Conservation (phyloP, 2,329 filamentous ascomycete species). For the Sclerotiophoma versabilis region DNA sequence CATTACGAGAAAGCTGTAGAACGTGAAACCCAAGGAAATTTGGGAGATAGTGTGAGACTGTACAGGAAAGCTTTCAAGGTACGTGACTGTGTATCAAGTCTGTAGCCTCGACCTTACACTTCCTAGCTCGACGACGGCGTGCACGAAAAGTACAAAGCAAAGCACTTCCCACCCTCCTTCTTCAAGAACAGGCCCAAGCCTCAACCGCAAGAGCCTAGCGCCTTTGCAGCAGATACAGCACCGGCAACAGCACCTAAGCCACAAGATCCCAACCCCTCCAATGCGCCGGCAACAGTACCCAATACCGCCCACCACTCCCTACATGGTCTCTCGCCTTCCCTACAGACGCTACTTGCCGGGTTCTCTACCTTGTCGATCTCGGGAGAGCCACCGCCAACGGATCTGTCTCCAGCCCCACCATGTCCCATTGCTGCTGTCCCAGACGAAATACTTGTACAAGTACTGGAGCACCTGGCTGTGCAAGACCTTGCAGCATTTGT, state of each 20-base stretch:
- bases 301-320: constrained; percentile 65
- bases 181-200: constrained; percentile 47
- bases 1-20: constrained; percentile 93
- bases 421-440: constrained; percentile 82
- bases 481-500: constrained; percentile 78
- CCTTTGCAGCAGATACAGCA: constrained; percentile 9
- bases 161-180: constrained; percentile 78
- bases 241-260: constrained; percentile 48
- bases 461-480: constrained; percentile 75
- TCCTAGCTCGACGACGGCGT: constrained; percentile 80
- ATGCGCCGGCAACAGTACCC: constrained; percentile 60
- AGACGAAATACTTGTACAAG: constrained; percentile 82
- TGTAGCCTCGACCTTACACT: constrained; percentile 16
- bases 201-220: constrained; percentile 12
- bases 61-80: constrained; percentile 92
- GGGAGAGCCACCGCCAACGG: constrained; percentile 70
- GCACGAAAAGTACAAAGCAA: constrained; percentile 86
- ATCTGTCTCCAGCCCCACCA: constrained; percentile 75
- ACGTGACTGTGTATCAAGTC: constrained; percentile 28
- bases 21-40: constrained; percentile 81
- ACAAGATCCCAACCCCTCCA: constrained; percentile 57
- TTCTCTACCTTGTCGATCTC: constrained; percentile 77
- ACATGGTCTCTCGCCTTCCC: constrained; percentile 61
- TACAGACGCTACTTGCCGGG: constrained; percentile 74
- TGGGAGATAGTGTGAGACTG: constrained; percentile 86